These are phyloP conservation scores for Camillea tinctor DNA, from an alignment of 2,329 filamentous ascomycete genomes.

Conservation along the genomic window DNA sequence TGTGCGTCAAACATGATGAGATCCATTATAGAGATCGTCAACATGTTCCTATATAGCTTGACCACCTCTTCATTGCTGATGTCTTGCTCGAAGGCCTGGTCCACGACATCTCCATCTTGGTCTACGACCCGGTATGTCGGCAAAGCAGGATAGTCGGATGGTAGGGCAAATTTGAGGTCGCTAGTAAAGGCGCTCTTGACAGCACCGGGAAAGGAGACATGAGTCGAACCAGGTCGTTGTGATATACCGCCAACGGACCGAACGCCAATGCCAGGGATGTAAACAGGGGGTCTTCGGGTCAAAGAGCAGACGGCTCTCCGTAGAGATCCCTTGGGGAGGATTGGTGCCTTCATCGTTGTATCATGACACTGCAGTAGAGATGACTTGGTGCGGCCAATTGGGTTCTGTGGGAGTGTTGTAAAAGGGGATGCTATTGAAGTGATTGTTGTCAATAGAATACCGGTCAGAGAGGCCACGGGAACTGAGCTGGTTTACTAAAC, in stretches of 20 bases:
- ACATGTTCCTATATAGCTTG: slow-evolving; percentile 64
- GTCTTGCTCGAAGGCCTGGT: slow-evolving; percentile 67
- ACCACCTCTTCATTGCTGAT: slow-evolving; percentile 62
- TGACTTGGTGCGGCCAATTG: slow-evolving; percentile 1
- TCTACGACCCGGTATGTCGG: slow-evolving; percentile 91
- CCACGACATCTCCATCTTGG: slow-evolving; percentile 81
- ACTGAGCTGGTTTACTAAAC: slow-evolving; percentile 17
- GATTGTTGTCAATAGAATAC: slow-evolving; percentile 3
- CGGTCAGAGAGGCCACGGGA: slow-evolving; percentile 19
- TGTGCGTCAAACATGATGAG: slow-evolving; percentile 98
- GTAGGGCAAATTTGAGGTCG: slow-evolving; percentile 72
- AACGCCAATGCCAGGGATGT: slow-evolving; percentile 20
- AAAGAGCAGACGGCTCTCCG: slow-evolving; percentile 17
- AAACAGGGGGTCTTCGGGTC: slow-evolving; percentile 14
- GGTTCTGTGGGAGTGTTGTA: not conserved
- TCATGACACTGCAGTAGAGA: slow-evolving; percentile 3
- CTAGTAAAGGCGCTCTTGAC: slow-evolving; percentile 91
- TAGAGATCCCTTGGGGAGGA: slow-evolving; percentile 21
- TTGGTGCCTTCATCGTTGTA: slow-evolving; percentile 24
- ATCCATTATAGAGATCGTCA: slow-evolving; percentile 81
- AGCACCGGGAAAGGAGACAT: slow-evolving; percentile 84
- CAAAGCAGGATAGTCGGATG: slow-evolving; percentile 71
- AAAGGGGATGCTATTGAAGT: not conserved
- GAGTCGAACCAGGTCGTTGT: slow-evolving; percentile 54
- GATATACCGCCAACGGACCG: slow-evolving; percentile 51